These are phyloP conservation scores for Aureobasidium sp. DNA, from an alignment of 2,329 filamentous ascomycete genomes.

Conservation along the genomic window DNA sequence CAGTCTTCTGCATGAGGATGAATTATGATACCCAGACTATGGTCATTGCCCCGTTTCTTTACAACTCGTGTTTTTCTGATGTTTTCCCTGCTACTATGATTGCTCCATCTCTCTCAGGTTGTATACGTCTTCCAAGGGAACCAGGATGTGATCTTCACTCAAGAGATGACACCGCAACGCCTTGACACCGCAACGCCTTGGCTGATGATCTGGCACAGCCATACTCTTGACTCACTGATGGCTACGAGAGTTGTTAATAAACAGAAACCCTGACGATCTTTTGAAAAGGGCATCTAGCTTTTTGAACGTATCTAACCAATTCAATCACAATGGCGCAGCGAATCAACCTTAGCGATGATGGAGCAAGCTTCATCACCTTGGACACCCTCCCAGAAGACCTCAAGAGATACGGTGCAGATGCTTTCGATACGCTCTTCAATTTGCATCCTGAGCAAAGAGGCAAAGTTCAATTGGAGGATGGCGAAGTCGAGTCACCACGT, in stretches of 20 bases:
- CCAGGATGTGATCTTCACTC: too few species aligned
- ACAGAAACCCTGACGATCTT: too few species aligned
- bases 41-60: not conserved
- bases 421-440: not conserved
- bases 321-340: not conserved
- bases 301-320: not conserved
- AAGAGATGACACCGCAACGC: too few species aligned
- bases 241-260: not conserved
- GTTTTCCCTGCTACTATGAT: too few species aligned
- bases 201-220: not conserved
- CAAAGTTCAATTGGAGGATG: not conserved
- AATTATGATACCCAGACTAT: not conserved
- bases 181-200: not conserved
- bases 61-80: too few species aligned
- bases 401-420: not conserved
- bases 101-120: not conserved
- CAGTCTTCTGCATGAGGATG: slow-evolving; percentile 9
- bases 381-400: not conserved
- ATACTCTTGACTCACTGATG: not conserved
- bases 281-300: not conserved
- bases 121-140: too few species aligned
- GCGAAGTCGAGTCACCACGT: not conserved
- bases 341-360: not conserved
- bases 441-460: not conserved
- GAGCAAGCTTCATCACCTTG: not conserved